Evolutionary conservation across 2,329 filamentous ascomycete species (phyloP).

Genomic region (Trichophyton equinum): DNA sequence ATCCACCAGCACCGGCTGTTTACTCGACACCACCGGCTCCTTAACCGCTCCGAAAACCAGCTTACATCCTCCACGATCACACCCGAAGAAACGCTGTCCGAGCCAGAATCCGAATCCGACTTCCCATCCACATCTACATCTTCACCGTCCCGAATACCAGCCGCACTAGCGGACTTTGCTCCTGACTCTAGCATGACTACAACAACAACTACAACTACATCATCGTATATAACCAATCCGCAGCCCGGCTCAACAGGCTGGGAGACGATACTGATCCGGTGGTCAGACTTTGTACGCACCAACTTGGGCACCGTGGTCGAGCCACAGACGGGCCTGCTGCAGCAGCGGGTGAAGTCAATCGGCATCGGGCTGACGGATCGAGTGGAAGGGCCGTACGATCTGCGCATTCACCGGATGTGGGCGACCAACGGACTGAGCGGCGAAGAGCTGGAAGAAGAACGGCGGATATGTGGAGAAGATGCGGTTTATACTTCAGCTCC

Average conservation of each 20-base stretch:
- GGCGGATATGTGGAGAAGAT: constrained; percentile 28
- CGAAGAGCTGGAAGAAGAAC: constrained; percentile 30
- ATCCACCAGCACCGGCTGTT: constrained; percentile 86
- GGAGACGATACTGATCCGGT: constrained; percentile 89
- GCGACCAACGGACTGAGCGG: constrained; percentile 60
- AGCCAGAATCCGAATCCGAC: background rate
- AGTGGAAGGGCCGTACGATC: constrained; percentile 73
- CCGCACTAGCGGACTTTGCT: constrained; percentile 29
- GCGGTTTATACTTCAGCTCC: constrained; percentile 24
- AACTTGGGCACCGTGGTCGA: constrained; percentile 87
- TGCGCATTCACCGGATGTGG: constrained; percentile 78
- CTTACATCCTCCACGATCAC: constrained; percentile 12
- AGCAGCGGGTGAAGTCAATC: constrained; percentile 71
- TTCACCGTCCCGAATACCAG: constrained; percentile 16
- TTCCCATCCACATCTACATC: constrained; percentile 8
- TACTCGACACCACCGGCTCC: constrained; percentile 30
- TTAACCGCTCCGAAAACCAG: constrained; percentile 11
- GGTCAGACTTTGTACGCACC: constrained; percentile 87
- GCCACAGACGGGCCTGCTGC: constrained; percentile 79
- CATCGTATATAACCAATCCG: constrained; percentile 18
- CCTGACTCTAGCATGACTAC: constrained; percentile 18
- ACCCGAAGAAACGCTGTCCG: constrained; percentile 11
- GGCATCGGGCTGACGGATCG: constrained; percentile 84
- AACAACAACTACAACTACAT: constrained; percentile 13
- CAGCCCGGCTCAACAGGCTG: constrained; percentile 53